Base-by-base conservation (phyloP, 129 eudicot species). In the Erigeron canadensis region DNA sequence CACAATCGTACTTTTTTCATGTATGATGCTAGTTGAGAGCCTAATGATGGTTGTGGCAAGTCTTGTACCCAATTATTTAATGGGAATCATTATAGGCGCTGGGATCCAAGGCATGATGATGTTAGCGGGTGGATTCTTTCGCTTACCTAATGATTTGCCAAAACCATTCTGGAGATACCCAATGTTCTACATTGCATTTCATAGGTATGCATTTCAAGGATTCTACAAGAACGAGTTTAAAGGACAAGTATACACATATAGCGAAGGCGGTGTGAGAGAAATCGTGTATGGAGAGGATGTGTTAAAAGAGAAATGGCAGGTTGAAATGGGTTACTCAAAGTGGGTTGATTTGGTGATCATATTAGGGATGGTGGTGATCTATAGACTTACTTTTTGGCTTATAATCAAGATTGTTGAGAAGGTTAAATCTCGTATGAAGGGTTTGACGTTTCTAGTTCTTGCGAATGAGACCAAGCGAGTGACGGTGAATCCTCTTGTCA, bases 31-130 rank as follows among this genome's bases (percentile, higher is more conserved):
- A 15, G 90, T 88, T 6, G 95, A 88, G 75, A 79, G 88, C 71
- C 74, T 77, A 15, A 85, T 85, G 90, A 88, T 85, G 87, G 77
- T 78, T 1, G 82, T 88, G 2, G 95, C 95, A 0, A 77, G 82
- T 13, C 7, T 88, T 1, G 86, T 84, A 10, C 88, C 95, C 2
- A 81, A 85, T 62, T 85, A 79, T 47, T 74, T 85, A 39, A 77
- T 82, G 85, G 94, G 89, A 0, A 76, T 87, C 28, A 75, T 84
- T 5, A 19, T 60, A 4, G 87, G 85, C 1, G 80, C 87, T 0
- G 95, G 95, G 19, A 62, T 68, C 21, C 83, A 85, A 80, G 86
- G 90, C 7, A n/a, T 79, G 16, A 82, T 85, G 90, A 82, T 85
- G 34, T 44, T 85, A 15, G 67, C 64, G 2, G 82, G 67, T 1